Evolutionary conservation across 1,284 basidiomycete genomes (phyloP).

Genomic region (Heterobasidion annosum): DNA sequence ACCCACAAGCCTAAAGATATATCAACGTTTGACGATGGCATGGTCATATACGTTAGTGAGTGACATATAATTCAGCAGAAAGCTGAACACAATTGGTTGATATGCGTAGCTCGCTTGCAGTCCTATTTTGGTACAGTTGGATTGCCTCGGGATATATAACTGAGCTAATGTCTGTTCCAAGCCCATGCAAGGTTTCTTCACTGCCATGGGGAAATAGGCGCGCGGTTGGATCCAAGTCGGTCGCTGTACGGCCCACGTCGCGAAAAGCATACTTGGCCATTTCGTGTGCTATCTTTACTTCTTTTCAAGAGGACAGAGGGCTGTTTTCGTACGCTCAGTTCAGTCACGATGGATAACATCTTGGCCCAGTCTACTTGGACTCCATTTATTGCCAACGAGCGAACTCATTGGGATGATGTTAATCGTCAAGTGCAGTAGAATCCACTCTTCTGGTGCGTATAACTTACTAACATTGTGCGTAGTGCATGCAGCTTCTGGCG

Average conservation of each 20-base stretch:
- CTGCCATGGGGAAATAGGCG: neutral
- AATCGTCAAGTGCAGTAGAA: neutral
- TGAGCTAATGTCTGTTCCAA: neutral
- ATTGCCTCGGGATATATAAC: neutral
- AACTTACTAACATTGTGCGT: neutral
- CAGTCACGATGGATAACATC: neutral
- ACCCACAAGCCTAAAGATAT: neutral
- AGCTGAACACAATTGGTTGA: neutral
- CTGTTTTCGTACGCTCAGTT: neutral
- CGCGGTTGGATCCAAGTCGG: neutral
- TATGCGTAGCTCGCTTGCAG: neutral
- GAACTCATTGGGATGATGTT: neutral
- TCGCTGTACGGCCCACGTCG: neutral
- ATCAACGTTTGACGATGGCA: neutral
- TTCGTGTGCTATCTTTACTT: neutral
- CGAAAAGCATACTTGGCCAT: neutral
- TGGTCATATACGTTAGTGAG: neutral
- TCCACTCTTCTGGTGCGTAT: too few species aligned
- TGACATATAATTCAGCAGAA: neutral
- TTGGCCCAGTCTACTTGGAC: neutral
- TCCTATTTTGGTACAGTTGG: neutral
- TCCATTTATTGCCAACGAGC: neutral
- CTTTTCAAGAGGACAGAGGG: neutral
- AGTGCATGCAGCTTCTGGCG: neutral
- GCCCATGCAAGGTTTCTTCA: neutral